Base-by-base conservation (phyloP, 805 yeast genomes). In the Candida insectalens region DNA sequence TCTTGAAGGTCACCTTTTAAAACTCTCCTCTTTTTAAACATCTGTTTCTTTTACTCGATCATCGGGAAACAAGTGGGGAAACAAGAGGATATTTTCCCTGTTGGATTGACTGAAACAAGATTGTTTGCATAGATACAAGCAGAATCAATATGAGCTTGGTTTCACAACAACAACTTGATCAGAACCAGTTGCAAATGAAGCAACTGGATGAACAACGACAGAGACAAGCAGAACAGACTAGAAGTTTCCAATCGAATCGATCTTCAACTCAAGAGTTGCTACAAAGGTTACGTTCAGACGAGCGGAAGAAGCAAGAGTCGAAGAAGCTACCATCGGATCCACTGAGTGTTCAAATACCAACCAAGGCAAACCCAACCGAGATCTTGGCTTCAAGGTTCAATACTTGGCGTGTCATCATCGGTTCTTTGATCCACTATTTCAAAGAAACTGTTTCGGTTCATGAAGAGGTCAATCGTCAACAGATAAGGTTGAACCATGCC, bases 391-490 rank as follows among this genome's bases (percentile, higher is more conserved):
- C 73, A 19, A 65, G 97, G 41, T 88, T 89, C 54, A 69, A 77
- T 32, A 80, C 94, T 3, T 89, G 96, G 96, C 66, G 95, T 38
- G 68, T 71, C 27, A 74, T 88, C 36, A 76, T 87, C 37, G 74
- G 77, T 40, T 79, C 89, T 23, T 59, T 89, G 36, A 67, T 83
- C 15, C 72, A 69, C 30, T 89, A 89, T 50, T 64, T 89, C 41
- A 72, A 71, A 40, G 95, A 87, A 49, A 77, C 76, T 26, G 85
- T 84, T 7, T 70, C 82, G 10, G 88, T 83, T 36, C 92, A 87
- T 52, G 96, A 88, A 55, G 95, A 88, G 51, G 71, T 84, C 13
- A 77, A 83, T 23, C 73, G 95, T 38, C 94, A 84, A 49, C 92
- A 84, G 44, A 59, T 78, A 33, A 63, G 95, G 33, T 66, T 87